Evolutionary conservation across 208 protist genomes (phyloP).

Genomic region (Trypanosoma lewisi): DNA sequence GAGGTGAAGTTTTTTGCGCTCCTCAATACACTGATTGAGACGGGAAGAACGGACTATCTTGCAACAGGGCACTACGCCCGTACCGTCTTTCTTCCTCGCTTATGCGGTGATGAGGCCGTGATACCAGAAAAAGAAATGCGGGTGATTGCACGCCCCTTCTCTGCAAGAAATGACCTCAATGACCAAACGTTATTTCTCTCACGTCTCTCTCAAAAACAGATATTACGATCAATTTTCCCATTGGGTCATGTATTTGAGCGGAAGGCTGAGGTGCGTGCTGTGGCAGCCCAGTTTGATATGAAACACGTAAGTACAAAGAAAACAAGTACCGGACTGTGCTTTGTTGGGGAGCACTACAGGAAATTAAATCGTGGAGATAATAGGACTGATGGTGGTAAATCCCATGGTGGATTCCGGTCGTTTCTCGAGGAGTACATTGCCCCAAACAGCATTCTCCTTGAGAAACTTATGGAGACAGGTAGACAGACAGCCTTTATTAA

Average conservation of each 20-base stretch:
- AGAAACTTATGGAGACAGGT: background rate
- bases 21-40: constrained; percentile 21
- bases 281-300: constrained; percentile 32
- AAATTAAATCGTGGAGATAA: background rate
- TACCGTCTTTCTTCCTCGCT: constrained; percentile 23
- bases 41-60: constrained; percentile 26
- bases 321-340: constrained; percentile 83
- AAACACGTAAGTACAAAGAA: constrained; percentile 36
- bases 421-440: constrained; percentile 71
- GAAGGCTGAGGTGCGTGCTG: constrained; percentile 65
- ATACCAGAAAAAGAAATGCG: background rate
- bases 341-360: constrained; percentile 40
- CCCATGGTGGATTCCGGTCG: constrained; percentile 30
- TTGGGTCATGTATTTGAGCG: constrained; percentile 64
- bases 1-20: constrained; percentile 73
- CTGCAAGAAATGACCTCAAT: constrained; percentile 56
- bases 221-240: constrained; percentile 52
- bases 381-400: background rate
- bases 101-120: background rate
- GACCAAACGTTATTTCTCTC: constrained; percentile 76
- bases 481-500: constrained; percentile 48
- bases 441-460: background rate
- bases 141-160: constrained; percentile 60
- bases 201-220: constrained; percentile 33
- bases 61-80: constrained; percentile 85